Conservation (phyloP, 228 moss, liverwort and hornwort species). For the Sphagnum fallax region DNA sequence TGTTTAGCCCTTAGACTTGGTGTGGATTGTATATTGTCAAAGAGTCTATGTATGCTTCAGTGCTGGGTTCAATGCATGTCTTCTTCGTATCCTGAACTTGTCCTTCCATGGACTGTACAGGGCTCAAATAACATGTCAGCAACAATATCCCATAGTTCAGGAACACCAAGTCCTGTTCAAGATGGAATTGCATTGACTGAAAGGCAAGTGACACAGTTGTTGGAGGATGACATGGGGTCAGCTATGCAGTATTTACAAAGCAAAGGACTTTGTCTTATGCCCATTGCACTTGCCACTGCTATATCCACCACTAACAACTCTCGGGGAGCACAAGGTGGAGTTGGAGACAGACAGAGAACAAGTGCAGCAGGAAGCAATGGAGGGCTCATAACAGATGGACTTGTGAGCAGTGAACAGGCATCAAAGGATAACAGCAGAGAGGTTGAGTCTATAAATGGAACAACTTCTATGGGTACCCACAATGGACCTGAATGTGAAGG, state of each 20-base stretch:
- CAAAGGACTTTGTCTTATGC: slow-evolving; percentile 95
- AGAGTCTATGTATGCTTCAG: no score
- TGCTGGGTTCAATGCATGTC: not conserved
- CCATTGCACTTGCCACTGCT: slow-evolving; percentile 90
- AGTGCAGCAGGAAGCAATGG: slow-evolving; percentile 8
- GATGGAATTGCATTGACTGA: slow-evolving; percentile 92
- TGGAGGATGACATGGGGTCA: slow-evolving; percentile 98
- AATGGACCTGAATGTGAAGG: slow-evolving; percentile 38
- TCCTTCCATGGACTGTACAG: slow-evolving; percentile 20
- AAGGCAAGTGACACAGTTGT: slow-evolving; percentile 83
- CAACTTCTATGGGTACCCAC: slow-evolving; percentile 1
- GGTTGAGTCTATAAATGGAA: slow-evolving; percentile 21
- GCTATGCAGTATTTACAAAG: slow-evolving; percentile 99
- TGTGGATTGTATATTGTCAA: no score
- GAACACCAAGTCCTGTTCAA: slow-evolving; percentile 47
- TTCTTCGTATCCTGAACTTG: not conserved
- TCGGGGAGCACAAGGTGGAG: slow-evolving; percentile 31
- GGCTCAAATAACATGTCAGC: slow-evolving; percentile 72
- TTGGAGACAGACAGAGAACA: slow-evolving; percentile 31
- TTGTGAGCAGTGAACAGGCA: slow-evolving; percentile 17
- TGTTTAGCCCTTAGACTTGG: no score
- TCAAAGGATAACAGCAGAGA: slow-evolving; percentile 34
- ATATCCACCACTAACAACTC: slow-evolving; percentile 76
- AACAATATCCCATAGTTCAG: slow-evolving; percentile 56
- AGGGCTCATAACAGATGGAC: slow-evolving; percentile 3